These are phyloP conservation scores for Dendrobium chrysotoxum DNA, from an alignment of 106 monocot genomes.

Conservation along the genomic window DNA sequence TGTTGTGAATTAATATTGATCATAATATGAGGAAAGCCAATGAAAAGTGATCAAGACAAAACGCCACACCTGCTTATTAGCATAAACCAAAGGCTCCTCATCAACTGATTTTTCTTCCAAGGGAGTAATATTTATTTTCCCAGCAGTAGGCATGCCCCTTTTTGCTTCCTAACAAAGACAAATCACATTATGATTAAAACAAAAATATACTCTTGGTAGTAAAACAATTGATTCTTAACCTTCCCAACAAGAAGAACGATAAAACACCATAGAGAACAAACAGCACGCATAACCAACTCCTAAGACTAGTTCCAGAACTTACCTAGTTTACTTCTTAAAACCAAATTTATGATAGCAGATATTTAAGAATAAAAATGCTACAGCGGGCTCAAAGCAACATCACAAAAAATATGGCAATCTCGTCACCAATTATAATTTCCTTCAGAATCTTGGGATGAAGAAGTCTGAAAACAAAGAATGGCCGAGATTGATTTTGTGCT, in stretches of 20 bases:
- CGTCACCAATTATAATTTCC: not conserved
- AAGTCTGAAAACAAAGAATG: not conserved
- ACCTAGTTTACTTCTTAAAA: not conserved
- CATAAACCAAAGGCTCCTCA: conserved; percentile 77
- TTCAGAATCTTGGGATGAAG: not conserved
- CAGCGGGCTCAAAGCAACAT: not conserved
- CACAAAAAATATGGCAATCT: not conserved
- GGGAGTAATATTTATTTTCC: conserved; percentile 57
- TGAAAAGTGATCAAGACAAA: conserved; percentile 3
- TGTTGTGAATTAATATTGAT: not conserved
- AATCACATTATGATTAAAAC: not conserved
- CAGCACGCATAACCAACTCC: not conserved
- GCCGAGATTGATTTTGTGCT: not conserved
- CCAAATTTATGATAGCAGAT: not conserved
- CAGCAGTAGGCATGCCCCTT: conserved; percentile 43
- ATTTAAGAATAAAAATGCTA: not conserved
- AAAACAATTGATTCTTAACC: not conserved
- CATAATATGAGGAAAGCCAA: not conserved
- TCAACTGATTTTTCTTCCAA: conserved; percentile 69
- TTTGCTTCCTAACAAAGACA: conserved; percentile 62
- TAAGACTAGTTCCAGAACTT: not conserved
- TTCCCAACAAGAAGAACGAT: not conserved
- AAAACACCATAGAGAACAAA: not conserved
- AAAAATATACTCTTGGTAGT: not conserved
- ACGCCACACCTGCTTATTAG: conserved; percentile 70